Evolutionary conservation across 257 asterid genomes (phyloP).

Genomic region (Avicennia marina): DNA sequence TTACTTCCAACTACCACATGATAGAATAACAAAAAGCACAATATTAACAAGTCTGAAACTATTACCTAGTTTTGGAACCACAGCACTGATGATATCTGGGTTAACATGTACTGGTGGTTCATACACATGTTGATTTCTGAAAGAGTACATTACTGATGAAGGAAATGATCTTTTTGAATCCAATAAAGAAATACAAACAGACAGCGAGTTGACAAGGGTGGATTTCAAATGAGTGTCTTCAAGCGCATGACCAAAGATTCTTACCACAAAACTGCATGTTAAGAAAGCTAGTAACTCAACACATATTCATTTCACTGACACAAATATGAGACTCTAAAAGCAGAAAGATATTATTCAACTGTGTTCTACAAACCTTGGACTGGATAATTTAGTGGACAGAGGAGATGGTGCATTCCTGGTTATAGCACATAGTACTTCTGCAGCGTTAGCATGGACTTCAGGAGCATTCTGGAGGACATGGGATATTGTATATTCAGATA

Average conservation of each 20-base stretch:
- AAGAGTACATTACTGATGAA: constrained; percentile 62
- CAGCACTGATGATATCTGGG: constrained; percentile 85
- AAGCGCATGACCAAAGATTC: constrained; percentile 88
- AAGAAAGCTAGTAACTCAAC: constrained; percentile 16
- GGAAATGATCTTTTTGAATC: constrained; percentile 89
- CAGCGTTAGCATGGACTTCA: constrained; percentile 96
- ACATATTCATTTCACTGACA: neutral
- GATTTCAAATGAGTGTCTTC: constrained; percentile 78
- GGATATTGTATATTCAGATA: constrained; percentile 16
- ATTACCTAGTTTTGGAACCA: constrained; percentile 88
- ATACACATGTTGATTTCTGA: constrained; percentile 70
- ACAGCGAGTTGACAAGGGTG: constrained; percentile 75
- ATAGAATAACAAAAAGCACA: constrained; percentile 1
- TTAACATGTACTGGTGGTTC: constrained; percentile 69
- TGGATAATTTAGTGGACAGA: constrained; percentile 77
- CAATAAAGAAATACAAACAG: constrained; percentile 87
- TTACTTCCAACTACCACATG: neutral
- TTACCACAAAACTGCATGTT: constrained; percentile 69
- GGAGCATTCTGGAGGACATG: constrained; percentile 63
- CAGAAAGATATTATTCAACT: neutral
- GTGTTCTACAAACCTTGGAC: constrained; percentile 61
- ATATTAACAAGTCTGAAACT: constrained; percentile 5
- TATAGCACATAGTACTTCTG: constrained; percentile 89
- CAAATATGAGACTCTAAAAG: neutral
- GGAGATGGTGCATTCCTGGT: constrained; percentile 89